phyloP scores from a whole-genome alignment of 1,284 basidiomycete species.

The Ganoderma resinaceum region DNA sequence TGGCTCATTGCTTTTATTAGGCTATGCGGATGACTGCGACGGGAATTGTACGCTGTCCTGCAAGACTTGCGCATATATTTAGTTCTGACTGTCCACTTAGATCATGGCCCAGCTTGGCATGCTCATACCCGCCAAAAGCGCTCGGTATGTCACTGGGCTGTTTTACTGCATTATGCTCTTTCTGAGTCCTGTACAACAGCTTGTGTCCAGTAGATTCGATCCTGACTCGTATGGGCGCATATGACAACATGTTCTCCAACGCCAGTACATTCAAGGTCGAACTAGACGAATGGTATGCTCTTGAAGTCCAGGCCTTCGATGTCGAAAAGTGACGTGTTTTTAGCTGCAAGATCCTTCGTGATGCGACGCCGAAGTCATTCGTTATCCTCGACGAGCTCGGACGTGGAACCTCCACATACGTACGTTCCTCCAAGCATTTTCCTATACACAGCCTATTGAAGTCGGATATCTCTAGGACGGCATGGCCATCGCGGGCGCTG shows the following conservation, averaged over 20 bases:
- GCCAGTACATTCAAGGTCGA: conserved; percentile 97
- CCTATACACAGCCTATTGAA: not conserved
- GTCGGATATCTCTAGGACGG: conserved; percentile 72
- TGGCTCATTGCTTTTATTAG: conserved; percentile 42
- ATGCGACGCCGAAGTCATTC: conserved; percentile 90
- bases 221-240: conserved; percentile 97
- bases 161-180: conserved; percentile 4
- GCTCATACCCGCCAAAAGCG: conserved; percentile 88
- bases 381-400: conserved; percentile 97
- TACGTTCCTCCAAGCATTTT: conserved; percentile 46
- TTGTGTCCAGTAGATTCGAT: conserved; percentile 94
- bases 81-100: conserved; percentile 42
- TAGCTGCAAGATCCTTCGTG: conserved; percentile 89
- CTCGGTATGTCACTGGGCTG: conserved; percentile 57
- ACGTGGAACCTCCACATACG: conserved; percentile 85
- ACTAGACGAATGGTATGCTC: conserved; percentile 87
- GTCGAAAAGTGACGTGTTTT: not conserved
- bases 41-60: conserved; percentile 65
- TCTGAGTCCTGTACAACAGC: conserved; percentile 45
- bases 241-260: conserved; percentile 96
- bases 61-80: not conserved
- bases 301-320: not conserved
- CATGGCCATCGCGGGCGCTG: conserved; percentile 95
- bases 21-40: conserved; percentile 97
- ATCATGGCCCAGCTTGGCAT: conserved; percentile 99